Evolutionary conservation across 345 rosid genomes (phyloP), one percentile per base, ranked within the genome.

Genomic region (Linum lewisii): DNA sequence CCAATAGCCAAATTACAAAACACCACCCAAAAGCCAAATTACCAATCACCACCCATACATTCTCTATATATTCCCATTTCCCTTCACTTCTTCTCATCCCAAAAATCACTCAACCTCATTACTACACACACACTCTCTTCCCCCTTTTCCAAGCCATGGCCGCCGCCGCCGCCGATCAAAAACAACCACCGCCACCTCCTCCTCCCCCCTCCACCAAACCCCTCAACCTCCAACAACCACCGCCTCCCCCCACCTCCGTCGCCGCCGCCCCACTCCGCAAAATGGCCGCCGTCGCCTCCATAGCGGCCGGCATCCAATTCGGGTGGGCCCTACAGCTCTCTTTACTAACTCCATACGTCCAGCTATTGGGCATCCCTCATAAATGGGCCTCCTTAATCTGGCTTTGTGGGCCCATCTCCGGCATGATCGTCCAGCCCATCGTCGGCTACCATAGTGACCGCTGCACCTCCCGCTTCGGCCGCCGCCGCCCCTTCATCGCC

Each of bases 271-370:
- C 73, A 0, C 16, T 77, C 21, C 63, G 72, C 68, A 81, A 88
- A 75, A 81, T 80, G 49, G 66, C 86, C 32, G 25, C 71, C 51
- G 93, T 92, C 16, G 73, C 98, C 2, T 74, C 98, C 1, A 80
- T 92, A 2, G 98, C 93, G 0, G 93, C 93, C 10, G 98, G 98
- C 5, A 59, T 92, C 42, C 95, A 92, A 63, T 92, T 92, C 69
- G 96, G 98, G 0, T 92, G 98, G 98, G 96, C 98, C 5, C 65
- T 92, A 1, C 98, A 92, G 64, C 83, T 92, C 8, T 92, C 96
- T 18, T 71, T 92, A 0, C 56, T 92, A 21, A 92, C 98, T 16
- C 98, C 96, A 0, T 92, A 92, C 63, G 88, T 86, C 4, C 98
- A 92, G 59, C 80, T 78, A 26, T 75, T 92, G 0, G 98, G 98